Evolutionary conservation across 202 grass and related monocot species (phyloP), one percentile per base, ranked within the genome.

Genomic region (Elaeis oleifera): DNA sequence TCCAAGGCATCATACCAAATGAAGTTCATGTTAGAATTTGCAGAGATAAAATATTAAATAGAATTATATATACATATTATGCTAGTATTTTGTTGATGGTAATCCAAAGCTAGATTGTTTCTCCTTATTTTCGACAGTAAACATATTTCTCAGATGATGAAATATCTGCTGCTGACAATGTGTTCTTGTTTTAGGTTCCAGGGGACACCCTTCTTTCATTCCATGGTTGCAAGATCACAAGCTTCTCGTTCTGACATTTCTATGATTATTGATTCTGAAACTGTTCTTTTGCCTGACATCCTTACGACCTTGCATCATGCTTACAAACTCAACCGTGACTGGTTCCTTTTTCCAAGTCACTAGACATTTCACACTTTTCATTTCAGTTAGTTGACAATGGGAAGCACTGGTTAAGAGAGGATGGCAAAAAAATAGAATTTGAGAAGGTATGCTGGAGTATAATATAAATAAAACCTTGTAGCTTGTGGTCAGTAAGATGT

Each of bases 121-220:
- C 36, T 3, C 36, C 6, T 9, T 44, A 44, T 44, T 44, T 44
- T 44, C 36, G 3, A 13, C 60, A 9, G 58, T 49, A 50, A 16
- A 58, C 24, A 56, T 51, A 17, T 22, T 58, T 24, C 24, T 22
- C 49, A 51, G 25, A 39, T 50, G 23, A 64, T 56, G 54, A 28
- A 59, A 21, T 66, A 23, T n/a, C 19, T 67, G 72, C 32, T 60
- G 27, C n/a, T 53, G 2, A 58, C 49, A 18, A 26, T 31, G 13
- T 23, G 29, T 32, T 59, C 63, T 32, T 61, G 71, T 18, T 66
- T 73, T 68, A 96, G 92, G 87, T 96, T 91, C 82, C 67, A 65
- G 24, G 84, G 76, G 32, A 81, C 67, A 8, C 92, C 87, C 5
- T 86, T 91, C 77, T 96, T 91, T 63, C 87, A 91, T 77, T 96